Percentiles rank a stretch among this genome's conserved stretches.
Evolutionary conservation across 345 rosid genomes (phyloP).

Genomic region (Euphorbia pulcherrima): DNA sequence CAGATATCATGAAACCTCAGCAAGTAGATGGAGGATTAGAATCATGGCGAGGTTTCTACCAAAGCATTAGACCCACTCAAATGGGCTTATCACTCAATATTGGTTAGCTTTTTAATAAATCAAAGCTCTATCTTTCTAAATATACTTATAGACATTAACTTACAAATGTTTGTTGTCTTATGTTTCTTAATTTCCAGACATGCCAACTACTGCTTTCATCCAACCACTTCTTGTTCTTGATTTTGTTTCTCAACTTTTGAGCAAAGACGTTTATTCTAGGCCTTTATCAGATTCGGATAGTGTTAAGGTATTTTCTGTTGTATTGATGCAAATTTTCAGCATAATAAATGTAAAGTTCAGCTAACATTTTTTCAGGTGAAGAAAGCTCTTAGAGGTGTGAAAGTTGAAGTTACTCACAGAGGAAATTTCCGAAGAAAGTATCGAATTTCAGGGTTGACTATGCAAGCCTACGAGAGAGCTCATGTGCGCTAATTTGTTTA

Average conservation of each 20-base stretch:
- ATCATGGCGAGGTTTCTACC: constrained; percentile 44
- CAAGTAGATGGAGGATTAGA: constrained; percentile 36
- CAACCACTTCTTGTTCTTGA: constrained; percentile 41
- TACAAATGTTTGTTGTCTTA: background rate
- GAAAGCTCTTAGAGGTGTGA: constrained; percentile 45
- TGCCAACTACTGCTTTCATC: constrained; percentile 36
- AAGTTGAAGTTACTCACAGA: constrained; percentile 44
- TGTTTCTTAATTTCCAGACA: constrained; percentile 20
- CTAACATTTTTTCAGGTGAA: constrained; percentile 26
- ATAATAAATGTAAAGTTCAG: background rate
- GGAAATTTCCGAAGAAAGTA: constrained; percentile 40
- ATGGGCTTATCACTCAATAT: constrained; percentile 45
- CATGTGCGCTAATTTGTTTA: constrained; percentile 14
- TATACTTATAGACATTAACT: background rate
- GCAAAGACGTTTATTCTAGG: constrained; percentile 33
- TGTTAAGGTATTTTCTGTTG: constrained; percentile 23
- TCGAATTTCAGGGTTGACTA: constrained; percentile 36
- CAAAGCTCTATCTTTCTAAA: too few relatives aligned
- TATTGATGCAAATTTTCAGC: background rate
- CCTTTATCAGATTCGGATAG: constrained; percentile 39
- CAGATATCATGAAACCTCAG: constrained; percentile 25
- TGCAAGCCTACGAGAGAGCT: constrained; percentile 41
- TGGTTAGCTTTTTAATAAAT: constrained; percentile 20
- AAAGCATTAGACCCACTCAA: constrained; percentile 45
- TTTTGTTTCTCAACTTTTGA: constrained; percentile 35